A percentile compares a stretch with the other conserved stretches of the same genome.
These are phyloP conservation scores for Lepidium campestre DNA, from an alignment of 441 rosid genomes.

Conservation along the genomic window DNA sequence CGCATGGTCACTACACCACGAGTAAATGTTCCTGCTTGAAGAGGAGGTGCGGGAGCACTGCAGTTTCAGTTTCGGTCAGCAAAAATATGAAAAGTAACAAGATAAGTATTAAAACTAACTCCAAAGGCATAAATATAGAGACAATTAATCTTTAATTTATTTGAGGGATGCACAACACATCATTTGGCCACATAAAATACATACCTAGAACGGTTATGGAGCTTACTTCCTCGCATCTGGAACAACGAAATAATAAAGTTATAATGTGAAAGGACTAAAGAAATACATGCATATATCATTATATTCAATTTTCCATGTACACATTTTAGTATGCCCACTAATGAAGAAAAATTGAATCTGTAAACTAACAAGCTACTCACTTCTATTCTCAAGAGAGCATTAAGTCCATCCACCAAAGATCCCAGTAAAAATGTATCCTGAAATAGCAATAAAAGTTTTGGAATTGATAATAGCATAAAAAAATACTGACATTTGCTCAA, in stretches of 20 bases:
- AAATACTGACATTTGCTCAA: constrained; percentile 2
- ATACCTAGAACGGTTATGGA: constrained; percentile 92
- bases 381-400: constrained; percentile 88
- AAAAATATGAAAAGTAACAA: neutral
- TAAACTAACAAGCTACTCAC: constrained; percentile 40
- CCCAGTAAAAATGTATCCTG: constrained; percentile 71
- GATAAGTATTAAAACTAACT: neutral
- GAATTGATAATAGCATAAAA: constrained; percentile 10
- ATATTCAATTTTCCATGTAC: neutral
- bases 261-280: neutral
- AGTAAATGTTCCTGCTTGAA: constrained; percentile 94
- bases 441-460: constrained; percentile 22
- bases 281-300: neutral
- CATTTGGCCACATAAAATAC: constrained; percentile 13
- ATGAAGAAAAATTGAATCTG: neutral
- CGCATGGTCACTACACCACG: constrained; percentile 99
- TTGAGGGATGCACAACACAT: neutral
- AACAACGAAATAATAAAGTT: constrained; percentile 10
- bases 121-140: neutral
- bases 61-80: constrained; percentile 19
- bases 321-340: constrained; percentile 2
- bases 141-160: neutral
- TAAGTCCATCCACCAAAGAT: constrained; percentile 87
- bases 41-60: constrained; percentile 99
- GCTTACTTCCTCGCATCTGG: constrained; percentile 96